Evolutionary conservation across 2,329 filamentous ascomycete species (phyloP).

Genomic region (Hypoxylon sp.): DNA sequence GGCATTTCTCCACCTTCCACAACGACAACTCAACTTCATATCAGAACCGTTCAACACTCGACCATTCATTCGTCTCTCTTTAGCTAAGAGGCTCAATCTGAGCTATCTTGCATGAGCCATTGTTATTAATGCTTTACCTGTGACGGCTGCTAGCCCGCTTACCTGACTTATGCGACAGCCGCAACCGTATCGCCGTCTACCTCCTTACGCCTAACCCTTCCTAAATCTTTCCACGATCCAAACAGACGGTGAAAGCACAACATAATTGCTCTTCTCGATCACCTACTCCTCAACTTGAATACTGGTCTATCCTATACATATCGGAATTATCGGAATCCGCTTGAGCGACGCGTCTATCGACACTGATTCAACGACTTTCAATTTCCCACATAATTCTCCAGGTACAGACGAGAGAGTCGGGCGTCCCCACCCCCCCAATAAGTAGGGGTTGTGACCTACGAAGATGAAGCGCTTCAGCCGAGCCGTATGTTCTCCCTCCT

Average conservation of each 20-base stretch:
- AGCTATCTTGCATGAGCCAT: slow-evolving; percentile 35
- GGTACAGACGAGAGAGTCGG: slow-evolving; percentile 43
- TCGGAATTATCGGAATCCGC: slow-evolving; percentile 4
- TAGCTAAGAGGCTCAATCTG: slow-evolving; percentile 41
- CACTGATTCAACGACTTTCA: slow-evolving; percentile 16
- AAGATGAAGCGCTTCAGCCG: slow-evolving; percentile 97
- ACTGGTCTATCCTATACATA: slow-evolving; percentile 21
- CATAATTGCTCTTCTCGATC: slow-evolving; percentile 30
- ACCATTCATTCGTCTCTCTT: slow-evolving; percentile 24
- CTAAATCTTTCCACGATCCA: slow-evolving; percentile 32
- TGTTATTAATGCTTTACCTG: slow-evolving; percentile 31
- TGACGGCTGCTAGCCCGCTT: slow-evolving; percentile 15
- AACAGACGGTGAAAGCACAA: slow-evolving; percentile 50
- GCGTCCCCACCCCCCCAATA: slow-evolving; percentile 51
- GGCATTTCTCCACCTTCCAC: slow-evolving; percentile 51
- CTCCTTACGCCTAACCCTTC: slow-evolving; percentile 44
- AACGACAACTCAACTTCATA: slow-evolving; percentile 49
- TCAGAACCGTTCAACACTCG: slow-evolving; percentile 27
- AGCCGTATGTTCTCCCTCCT: slow-evolving; percentile 75
- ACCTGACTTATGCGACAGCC: slow-evolving; percentile 39
- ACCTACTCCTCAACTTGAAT: slow-evolving; percentile 17
- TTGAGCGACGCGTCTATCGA: slow-evolving; percentile 33
- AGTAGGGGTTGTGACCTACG: slow-evolving; percentile 51
- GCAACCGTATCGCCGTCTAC: slow-evolving; percentile 19
- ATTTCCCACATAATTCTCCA: slow-evolving; percentile 20